Percentiles rank a stretch among this genome's conserved stretches.
These are phyloP conservation scores for Candida peoriensis DNA, from an alignment of 805 yeast species.

Conservation along the genomic window DNA sequence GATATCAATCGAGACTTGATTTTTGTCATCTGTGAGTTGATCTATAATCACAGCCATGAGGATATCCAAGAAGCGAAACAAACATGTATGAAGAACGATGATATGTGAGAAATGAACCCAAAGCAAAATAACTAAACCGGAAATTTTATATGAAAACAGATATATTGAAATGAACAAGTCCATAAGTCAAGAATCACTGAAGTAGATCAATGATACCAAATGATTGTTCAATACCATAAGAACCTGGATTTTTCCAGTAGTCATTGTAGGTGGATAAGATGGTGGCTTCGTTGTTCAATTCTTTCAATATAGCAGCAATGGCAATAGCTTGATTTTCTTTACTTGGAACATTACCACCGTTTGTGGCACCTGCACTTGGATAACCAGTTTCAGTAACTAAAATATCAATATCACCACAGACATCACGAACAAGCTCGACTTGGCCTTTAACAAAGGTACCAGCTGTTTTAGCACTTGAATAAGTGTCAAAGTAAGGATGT, in stretches of 20 bases:
- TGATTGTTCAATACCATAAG: constrained; percentile 78
- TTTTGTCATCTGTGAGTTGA: no score
- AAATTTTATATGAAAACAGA: no score
- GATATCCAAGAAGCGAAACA: no score
- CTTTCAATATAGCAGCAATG: constrained; percentile 53
- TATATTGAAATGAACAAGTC: background rate
- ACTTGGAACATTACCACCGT: constrained; percentile 73
- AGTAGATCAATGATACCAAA: constrained; percentile 56
- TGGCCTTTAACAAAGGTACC: constrained; percentile 70
- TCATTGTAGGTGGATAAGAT: constrained; percentile 80
- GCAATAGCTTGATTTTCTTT: constrained; percentile 68
- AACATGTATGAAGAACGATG: no score
- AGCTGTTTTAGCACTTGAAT: constrained; percentile 56
- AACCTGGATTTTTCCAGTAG: constrained; percentile 83
- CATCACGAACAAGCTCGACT: constrained; percentile 43
- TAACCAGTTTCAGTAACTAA: constrained; percentile 84
- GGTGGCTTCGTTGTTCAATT: constrained; percentile 55
- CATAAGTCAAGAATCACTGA: constrained; percentile 4
- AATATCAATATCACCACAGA: constrained; percentile 52
- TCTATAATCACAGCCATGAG: no score
- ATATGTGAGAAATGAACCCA: no score
- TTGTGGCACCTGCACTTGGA: constrained; percentile 66
- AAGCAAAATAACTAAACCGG: no score
- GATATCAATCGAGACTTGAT: no score
- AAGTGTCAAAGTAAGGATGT: constrained; percentile 75